Evolutionary conservation across 805 yeast genomes (phyloP), one percentile per base, ranked within the genome.

Genomic region (Candida odintsovae): DNA sequence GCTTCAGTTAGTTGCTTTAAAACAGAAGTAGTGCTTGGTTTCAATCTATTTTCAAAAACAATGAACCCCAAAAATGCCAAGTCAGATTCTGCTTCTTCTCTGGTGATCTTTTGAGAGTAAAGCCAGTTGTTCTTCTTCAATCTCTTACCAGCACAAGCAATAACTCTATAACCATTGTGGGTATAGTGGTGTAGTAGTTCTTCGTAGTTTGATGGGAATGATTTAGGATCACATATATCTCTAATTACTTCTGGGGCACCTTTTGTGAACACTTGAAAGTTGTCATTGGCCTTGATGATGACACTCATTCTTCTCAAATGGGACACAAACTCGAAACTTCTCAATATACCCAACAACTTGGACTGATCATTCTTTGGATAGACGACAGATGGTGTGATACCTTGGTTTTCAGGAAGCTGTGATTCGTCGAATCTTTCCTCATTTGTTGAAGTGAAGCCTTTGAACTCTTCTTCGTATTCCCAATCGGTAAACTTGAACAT

Each of bases 161-260:
- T 94, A 2, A 94, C 97, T 60, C 99, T 80, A 63, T 83, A 89
- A 1, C 99, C 99, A 42, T 82, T 79, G 62, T 90, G 98, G 0
- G 99, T 94, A 62, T 94, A 94, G 48, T 82, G 75, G 57, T 89
- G 84, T 31, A 94, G 71, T 20, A 86, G 62, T 29, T 84, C 85
- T 21, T 84, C 83, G 61, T 77, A 94, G 57, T 90, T 78, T 2
- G 64, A 60, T 1, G 99, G 99, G 42, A 94, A 66, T 0, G 90
- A 70, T 18, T 75, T 78, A 1, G 83, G 79, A 15, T 70, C 68
- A 66, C 99, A 94, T 26, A 94, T 79, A 16, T 80, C 83, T 26
- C 76, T 71, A 75, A 94, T 86, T 11, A 90, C 87, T 62, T 94
- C 99, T 0, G 99, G 99, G 0, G 99, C 99, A 42, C 99, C 99